Evolutionary conservation across 2,329 filamentous ascomycete species (phyloP), one percentile per base, ranked within the genome.

Genomic region (Neonectria ditissima): DNA sequence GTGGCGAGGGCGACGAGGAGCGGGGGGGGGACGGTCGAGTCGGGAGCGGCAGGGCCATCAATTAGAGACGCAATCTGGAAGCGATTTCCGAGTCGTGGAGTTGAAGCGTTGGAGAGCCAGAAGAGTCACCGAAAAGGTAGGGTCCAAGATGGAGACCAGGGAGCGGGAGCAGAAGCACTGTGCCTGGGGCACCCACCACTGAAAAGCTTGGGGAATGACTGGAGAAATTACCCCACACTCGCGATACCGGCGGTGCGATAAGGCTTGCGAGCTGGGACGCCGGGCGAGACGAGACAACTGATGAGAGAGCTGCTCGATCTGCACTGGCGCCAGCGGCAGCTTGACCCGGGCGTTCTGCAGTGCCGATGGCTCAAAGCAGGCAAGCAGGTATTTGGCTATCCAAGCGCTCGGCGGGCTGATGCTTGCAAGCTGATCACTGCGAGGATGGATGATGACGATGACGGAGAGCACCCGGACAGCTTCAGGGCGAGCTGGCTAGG

Each of bases 211-310:
- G 65, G 59, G 57, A 34, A 61, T 63, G 45, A 54, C 54, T 62
- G 51, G 51, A 65, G 61, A 48, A 63, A 54, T 62, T 73, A 73
- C 71, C 71, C 71, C 71, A 73, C 71, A 69, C 54, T 69, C 64
- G 69, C 71, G 71, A 73, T 73, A 73, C 68, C 69, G 71, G 69
- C 69, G 59, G 56, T 26, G 59, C 59, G 63, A 72, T 73, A 72
- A 61, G 63, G 62, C 68, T 37, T 37, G 34, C 14, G 34, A 16
- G 34, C 16, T 37, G 5, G 16, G 34, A 8, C 3, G 10, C 30
- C 14, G 63, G 56, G 55, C 67, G 58, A 66, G 56, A 58, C 67
- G 58, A 32, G 28, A 26, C 44, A 20, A 28, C 48, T 47, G 18
- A 20, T 13, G 54, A 44, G 32, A n/a, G n/a, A n/a, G n/a, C n/a